Percentiles rank a stretch among this genome's conserved stretches.
phyloP scores from a whole-genome alignment of 352 stramenopile species.

The Pythium monospermum region DNA sequence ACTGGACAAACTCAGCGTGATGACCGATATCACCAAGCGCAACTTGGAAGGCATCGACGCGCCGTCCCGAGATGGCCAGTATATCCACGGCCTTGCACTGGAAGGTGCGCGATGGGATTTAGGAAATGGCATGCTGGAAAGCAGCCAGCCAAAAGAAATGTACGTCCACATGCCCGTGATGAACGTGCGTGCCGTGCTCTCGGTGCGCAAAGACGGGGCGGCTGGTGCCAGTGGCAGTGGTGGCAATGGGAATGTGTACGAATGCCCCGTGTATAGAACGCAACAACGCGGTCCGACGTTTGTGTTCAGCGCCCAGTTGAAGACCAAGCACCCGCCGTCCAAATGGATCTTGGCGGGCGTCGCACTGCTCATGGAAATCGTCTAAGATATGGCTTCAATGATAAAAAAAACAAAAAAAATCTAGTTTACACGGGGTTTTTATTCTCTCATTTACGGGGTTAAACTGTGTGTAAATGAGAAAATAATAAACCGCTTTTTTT shows the following conservation, averaged over 20 bases:
- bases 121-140: constrained; percentile 71
- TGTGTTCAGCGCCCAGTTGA: constrained; percentile 83
- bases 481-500: too few species aligned
- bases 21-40: constrained; percentile 87
- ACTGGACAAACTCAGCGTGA: constrained; percentile 72
- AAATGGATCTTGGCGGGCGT: constrained; percentile 91
- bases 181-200: constrained; percentile 74
- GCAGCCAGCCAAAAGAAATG: constrained; percentile 86
- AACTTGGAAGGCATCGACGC: constrained; percentile 73
- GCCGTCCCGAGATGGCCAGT: constrained; percentile 88
- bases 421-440: neutral
- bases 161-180: constrained; percentile 90
- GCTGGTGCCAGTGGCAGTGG: constrained; percentile 7
- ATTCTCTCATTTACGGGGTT: neutral
- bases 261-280: constrained; percentile 90
- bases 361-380: constrained; percentile 87
- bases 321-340: constrained; percentile 78
- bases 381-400: too few species aligned
- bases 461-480: too few species aligned
- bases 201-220: constrained; percentile 36
- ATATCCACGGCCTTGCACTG: constrained; percentile 84
- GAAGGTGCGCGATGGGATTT: constrained; percentile 90
- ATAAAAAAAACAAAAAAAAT: neutral
- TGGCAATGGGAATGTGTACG: constrained; percentile 34
- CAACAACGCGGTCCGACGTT: constrained; percentile 87